phyloP scores from a whole-genome alignment of 352 stramenopile genomes.

The Elongisporangium prolatum region DNA sequence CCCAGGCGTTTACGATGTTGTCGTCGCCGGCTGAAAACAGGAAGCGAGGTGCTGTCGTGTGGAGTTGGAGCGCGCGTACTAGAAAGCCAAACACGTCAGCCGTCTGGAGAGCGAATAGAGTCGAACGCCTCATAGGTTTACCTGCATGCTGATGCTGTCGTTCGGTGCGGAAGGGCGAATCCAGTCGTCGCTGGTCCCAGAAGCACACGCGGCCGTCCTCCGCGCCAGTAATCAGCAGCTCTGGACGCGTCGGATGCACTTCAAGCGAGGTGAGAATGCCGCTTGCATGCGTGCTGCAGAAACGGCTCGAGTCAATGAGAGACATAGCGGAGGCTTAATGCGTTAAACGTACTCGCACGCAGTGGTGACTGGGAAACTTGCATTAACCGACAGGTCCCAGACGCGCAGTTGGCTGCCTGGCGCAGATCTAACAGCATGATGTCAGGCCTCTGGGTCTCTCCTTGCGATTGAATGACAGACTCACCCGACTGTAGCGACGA shows the following conservation, averaged over 20 bases:
- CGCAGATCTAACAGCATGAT: conserved; percentile 22
- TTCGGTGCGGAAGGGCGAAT: conserved; percentile 60
- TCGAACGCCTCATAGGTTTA: conserved; percentile 7
- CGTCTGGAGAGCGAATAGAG: neutral
- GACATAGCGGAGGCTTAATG: neutral
- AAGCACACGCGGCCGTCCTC: conserved; percentile 63
- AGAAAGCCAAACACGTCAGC: conserved; percentile 1
- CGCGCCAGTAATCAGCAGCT: conserved; percentile 67
- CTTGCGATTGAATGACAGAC: conserved; percentile 7
- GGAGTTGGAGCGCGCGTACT: conserved; percentile 69
- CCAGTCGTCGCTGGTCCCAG: conserved; percentile 73
- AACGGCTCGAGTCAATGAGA: neutral
- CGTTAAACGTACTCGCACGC: conserved; percentile 47
- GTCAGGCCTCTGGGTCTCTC: no score
- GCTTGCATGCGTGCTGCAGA: conserved; percentile 24
- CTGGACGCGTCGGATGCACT: conserved; percentile 70
- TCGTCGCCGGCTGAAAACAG: conserved; percentile 69
- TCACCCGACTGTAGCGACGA: conserved; percentile 70
- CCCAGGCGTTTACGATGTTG: conserved; percentile 56
- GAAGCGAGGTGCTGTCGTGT: conserved; percentile 52
- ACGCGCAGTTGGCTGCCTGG: conserved; percentile 63
- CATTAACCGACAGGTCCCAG: conserved; percentile 65
- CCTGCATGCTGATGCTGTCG: conserved; percentile 54
- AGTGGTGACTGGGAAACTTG: conserved; percentile 43
- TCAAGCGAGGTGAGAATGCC: conserved; percentile 55